Evolutionary conservation across 2,329 filamentous ascomycete genomes (phyloP).

Genomic region (Colletotrichum gloeosporioides): DNA sequence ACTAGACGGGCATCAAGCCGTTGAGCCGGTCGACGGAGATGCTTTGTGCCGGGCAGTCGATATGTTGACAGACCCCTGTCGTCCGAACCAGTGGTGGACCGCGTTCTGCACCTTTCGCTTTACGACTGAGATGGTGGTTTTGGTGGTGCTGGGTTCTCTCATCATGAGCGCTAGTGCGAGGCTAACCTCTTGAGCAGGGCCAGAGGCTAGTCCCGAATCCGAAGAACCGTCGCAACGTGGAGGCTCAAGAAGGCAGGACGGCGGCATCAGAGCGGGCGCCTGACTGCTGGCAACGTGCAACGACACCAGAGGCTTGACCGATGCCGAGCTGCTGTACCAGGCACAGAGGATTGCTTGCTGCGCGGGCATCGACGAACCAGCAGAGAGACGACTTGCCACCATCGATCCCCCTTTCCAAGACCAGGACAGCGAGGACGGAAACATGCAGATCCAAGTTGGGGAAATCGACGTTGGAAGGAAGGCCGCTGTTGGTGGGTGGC

Average conservation of each 20-base stretch:
- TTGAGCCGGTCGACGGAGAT: neutral
- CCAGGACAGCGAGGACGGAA: neutral
- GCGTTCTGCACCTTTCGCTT: neutral
- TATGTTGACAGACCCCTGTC: neutral
- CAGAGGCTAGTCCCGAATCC: neutral
- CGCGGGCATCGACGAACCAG: neutral
- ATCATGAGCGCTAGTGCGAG: neutral
- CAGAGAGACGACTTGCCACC: neutral
- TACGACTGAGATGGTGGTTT: neutral
- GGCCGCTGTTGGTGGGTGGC: neutral
- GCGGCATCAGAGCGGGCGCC: slow-evolving; percentile 15
- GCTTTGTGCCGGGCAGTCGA: neutral
- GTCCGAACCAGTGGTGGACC: neutral
- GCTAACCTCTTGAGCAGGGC: neutral
- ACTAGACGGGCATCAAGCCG: neutral
- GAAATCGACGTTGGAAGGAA: neutral
- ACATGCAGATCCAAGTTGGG: slow-evolving; percentile 6
- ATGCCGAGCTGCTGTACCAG: neutral
- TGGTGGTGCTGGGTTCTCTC: neutral
- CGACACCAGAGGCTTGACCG: neutral
- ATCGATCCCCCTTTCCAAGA: neutral
- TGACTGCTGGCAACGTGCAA: neutral
- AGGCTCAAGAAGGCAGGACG: slow-evolving; percentile 11
- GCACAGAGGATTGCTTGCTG: neutral
- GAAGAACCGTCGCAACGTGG: slow-evolving; percentile 4